Conservation (phyloP, 108 stramenopile species). For the Ochromonas danica region DNA sequence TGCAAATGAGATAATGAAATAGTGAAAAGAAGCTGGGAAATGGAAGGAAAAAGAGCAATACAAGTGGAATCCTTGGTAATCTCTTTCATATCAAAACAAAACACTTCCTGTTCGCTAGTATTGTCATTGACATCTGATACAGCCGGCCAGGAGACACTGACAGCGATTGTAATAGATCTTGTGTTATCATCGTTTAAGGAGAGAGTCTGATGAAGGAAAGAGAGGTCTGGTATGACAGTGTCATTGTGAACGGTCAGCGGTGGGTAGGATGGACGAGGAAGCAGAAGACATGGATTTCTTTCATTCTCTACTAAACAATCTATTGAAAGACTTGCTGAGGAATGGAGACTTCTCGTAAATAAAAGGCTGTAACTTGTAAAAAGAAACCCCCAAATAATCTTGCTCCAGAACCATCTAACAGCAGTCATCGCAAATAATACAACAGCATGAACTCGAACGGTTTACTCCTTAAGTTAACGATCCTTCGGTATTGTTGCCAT, state of each 20-base stretch:
- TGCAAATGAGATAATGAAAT: background rate
- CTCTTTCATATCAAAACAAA: constrained; percentile 17
- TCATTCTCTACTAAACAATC: constrained; percentile 17
- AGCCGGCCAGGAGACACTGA: constrained; percentile 12
- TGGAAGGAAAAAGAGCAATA: constrained; percentile 9
- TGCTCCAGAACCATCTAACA: constrained; percentile 9
- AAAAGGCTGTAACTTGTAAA: background rate
- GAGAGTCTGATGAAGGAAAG: constrained; percentile 15
- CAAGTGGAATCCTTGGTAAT: constrained; percentile 15
- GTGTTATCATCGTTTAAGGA: constrained; percentile 16
- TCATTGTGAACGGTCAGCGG: constrained; percentile 13
- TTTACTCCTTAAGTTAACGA: background rate
- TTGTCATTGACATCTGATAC: constrained; percentile 16
- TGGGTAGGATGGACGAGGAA: constrained; percentile 13
- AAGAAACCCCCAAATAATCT: constrained; percentile 16
- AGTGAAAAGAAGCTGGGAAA: constrained; percentile 1
- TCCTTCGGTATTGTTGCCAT: too few species aligned
- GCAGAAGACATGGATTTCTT: constrained; percentile 10
- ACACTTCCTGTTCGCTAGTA: constrained; percentile 4
- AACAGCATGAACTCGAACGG: background rate
- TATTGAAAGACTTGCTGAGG: constrained; percentile 5
- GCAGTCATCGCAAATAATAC: constrained; percentile 15
- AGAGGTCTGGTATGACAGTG: constrained; percentile 14
- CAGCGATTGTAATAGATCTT: constrained; percentile 16
- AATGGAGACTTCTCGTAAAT: constrained; percentile 6